A percentile compares a stretch with the other conserved stretches of the same genome.
These are phyloP conservation scores for Fusarium falciforme DNA, from an alignment of 2,329 filamentous ascomycete species.

Conservation along the genomic window DNA sequence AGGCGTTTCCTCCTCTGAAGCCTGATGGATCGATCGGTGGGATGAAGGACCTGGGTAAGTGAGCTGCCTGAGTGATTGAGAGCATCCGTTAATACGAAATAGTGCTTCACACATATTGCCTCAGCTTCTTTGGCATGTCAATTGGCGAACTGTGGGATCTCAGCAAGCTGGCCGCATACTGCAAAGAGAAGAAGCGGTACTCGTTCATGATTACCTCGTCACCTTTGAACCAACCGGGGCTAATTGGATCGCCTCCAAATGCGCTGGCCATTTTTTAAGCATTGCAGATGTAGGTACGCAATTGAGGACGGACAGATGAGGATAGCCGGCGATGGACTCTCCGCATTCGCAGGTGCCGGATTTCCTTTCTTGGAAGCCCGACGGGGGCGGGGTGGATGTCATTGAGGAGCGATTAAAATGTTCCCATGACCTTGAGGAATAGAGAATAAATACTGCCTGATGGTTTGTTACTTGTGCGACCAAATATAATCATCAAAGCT, in stretches of 20 bases:
- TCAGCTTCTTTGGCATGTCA: conserved; percentile 64
- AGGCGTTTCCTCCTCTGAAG: conserved; percentile 68
- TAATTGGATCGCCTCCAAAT: conserved; percentile 36
- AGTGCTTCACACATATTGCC: conserved; percentile 61
- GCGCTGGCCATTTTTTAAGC: conserved; percentile 39
- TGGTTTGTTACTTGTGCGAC: background rate
- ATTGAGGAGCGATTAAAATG: background rate
- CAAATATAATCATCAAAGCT: background rate
- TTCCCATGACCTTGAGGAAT: background rate
- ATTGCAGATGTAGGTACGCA: background rate
- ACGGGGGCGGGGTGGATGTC: background rate
- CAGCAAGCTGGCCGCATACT: conserved; percentile 63
- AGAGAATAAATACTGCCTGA: background rate
- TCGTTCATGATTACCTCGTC: conserved; percentile 71
- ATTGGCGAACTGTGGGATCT: conserved; percentile 69
- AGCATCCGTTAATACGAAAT: background rate
- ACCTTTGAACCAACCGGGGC: conserved; percentile 57
- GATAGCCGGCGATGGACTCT: conserved; percentile 3
- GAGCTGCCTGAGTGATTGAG: rapidly evolving
- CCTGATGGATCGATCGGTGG: conserved; percentile 50
- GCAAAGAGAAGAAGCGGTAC: conserved; percentile 64
- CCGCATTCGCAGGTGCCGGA: conserved; percentile 20
- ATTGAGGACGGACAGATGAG: background rate
- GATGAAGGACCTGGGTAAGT: conserved; percentile 52
- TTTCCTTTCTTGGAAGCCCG: conserved; percentile 25